Conservation (phyloP, 805 yeast genomes). For the Yamadazyma insecticola region DNA sequence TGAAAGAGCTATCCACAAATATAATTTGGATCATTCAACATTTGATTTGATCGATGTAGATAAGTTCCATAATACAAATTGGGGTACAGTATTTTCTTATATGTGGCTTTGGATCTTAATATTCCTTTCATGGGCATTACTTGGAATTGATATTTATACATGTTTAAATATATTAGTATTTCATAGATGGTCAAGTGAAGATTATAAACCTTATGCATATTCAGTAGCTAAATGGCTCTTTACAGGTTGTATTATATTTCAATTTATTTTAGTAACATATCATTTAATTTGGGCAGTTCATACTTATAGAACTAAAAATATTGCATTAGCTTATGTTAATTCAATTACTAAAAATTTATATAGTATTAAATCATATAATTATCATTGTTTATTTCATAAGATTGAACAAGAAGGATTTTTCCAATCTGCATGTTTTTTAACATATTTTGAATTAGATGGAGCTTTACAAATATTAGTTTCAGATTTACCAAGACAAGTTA, state of each 20-base stretch:
- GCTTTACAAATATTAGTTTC: conserved; percentile 63
- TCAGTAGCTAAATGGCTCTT: conserved; percentile 65
- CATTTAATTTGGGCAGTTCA: conserved; percentile 55
- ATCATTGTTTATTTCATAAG: conserved; percentile 68
- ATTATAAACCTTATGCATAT: conserved; percentile 43
- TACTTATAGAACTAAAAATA: conserved; percentile 55
- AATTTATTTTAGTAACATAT: conserved; percentile 53
- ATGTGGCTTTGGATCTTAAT: conserved; percentile 42
- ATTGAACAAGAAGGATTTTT: conserved; percentile 58
- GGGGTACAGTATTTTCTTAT: conserved; percentile 43
- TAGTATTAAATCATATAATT: conserved; percentile 52
- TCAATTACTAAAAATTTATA: conserved; percentile 55
- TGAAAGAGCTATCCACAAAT: conserved; percentile 22
- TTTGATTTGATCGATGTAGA: conserved; percentile 47
- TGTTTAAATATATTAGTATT: conserved; percentile 69
- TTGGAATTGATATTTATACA: conserved; percentile 74
- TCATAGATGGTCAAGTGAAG: conserved; percentile 59
- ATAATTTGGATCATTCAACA: conserved; percentile 34
- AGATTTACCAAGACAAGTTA: conserved; percentile 83
- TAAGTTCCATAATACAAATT: conserved; percentile 41
- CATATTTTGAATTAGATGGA: conserved; percentile 61
- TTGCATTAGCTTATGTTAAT: conserved; percentile 68
- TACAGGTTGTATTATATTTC: conserved; percentile 73
- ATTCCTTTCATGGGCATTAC: conserved; percentile 46
- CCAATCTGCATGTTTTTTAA: conserved; percentile 64